A percentile compares a stretch with the other conserved stretches of the same genome.
Evolutionary conservation across 495 filamentous ascomycete species (phyloP).

Genomic region (Trichoderma orchidacearum): DNA sequence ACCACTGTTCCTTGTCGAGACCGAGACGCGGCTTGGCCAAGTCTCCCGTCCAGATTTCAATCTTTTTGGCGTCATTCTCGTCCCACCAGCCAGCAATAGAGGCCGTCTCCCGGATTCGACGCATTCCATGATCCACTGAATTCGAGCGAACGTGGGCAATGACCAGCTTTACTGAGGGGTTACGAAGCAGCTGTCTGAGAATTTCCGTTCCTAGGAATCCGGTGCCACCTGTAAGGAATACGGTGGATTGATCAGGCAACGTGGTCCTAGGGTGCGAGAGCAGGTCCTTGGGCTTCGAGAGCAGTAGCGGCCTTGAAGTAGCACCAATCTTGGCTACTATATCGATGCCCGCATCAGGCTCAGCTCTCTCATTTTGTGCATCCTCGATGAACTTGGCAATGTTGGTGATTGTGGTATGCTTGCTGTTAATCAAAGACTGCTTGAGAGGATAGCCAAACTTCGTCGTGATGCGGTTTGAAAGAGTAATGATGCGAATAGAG

Average conservation of each 20-base stretch:
- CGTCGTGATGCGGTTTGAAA: background rate
- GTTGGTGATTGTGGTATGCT: background rate
- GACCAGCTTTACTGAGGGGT: background rate
- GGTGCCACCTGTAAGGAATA: background rate
- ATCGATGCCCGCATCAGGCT: background rate
- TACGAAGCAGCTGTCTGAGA: background rate
- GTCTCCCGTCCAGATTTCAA: background rate
- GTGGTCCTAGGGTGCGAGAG: background rate
- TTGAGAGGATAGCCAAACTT: background rate
- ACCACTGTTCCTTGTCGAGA: background rate
- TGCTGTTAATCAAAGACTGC: background rate
- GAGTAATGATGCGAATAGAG: conserved; percentile 10
- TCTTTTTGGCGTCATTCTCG: background rate
- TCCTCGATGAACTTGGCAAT: background rate
- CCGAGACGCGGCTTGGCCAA: background rate
- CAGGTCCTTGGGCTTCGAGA: background rate
- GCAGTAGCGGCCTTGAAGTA: background rate
- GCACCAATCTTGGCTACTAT: background rate
- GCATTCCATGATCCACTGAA: background rate
- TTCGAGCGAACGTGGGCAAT: background rate
- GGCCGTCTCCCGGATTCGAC: background rate
- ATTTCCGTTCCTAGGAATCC: background rate
- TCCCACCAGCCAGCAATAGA: background rate
- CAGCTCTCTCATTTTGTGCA: background rate
- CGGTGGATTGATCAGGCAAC: background rate